A percentile compares a stretch with the other conserved stretches of the same genome.
Evolutionary conservation across 306 rosid species (phyloP).

Genomic region (Castanea sativa): DNA sequence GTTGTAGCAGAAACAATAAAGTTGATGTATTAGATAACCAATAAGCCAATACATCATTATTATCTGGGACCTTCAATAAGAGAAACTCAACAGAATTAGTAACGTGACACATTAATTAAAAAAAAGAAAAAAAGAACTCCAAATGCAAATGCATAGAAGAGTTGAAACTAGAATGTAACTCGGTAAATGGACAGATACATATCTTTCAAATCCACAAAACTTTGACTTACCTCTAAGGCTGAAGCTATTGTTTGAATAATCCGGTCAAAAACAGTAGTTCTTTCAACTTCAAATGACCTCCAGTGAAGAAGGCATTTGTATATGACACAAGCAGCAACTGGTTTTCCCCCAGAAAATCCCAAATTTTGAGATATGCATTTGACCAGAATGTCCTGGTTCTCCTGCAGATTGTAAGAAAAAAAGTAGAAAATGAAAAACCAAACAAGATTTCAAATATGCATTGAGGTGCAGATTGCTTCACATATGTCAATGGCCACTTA

Average conservation of each 20-base stretch:
- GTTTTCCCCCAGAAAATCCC: conserved; percentile 96
- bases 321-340: conserved; percentile 90
- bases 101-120: conserved; percentile 20
- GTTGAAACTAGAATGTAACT: conserved; percentile 13
- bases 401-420: conserved; percentile 49
- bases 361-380: conserved; percentile 88
- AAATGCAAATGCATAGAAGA: conserved; percentile 22
- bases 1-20: conserved; percentile 90
- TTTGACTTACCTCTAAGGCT: conserved; percentile 71
- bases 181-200: neutral
- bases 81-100: conserved; percentile 29
- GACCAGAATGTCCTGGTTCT: conserved; percentile 92
- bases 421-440: conserved; percentile 23
- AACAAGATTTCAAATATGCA: conserved; percentile 18
- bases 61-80: conserved; percentile 76
- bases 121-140: neutral
- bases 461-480: conserved; percentile 18
- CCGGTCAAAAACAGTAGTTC: conserved; percentile 92
- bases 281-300: conserved; percentile 99
- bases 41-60: conserved; percentile 81
- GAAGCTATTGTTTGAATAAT: conserved; percentile 96
- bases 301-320: conserved; percentile 99
- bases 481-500: conserved; percentile 40
- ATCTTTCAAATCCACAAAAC: conserved; percentile 20
- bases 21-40: conserved; percentile 99